These are phyloP conservation scores for Hamamelis virginiana DNA, from an alignment of 164 flowering plant species.

Conservation along the genomic window DNA sequence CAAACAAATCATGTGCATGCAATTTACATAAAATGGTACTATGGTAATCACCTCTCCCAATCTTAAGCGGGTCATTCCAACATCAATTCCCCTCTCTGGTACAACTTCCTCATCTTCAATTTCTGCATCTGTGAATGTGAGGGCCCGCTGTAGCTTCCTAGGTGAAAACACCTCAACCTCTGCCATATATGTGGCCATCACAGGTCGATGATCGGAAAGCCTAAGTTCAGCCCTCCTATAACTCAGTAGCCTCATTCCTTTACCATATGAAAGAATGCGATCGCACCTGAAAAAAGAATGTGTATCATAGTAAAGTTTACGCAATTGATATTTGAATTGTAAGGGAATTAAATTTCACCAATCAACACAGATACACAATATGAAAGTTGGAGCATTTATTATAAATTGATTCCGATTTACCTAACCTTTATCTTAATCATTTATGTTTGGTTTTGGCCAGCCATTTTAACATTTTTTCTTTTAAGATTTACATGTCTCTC, in stretches of 20 bases:
- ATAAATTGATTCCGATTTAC: not conserved
- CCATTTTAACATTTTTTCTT: not conserved
- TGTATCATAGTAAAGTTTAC: not conserved
- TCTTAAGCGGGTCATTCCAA: conserved; percentile 26
- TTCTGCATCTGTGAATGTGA: conserved; percentile 83
- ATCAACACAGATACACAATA: not conserved
- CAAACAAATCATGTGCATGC: too few relatives aligned
- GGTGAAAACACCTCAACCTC: conserved; percentile 81
- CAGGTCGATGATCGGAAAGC: conserved; percentile 97
- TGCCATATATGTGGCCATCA: conserved; percentile 65
- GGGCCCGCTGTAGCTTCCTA: conserved; percentile 76
- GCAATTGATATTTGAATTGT: not conserved
- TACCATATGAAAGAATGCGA: conserved; percentile 84
- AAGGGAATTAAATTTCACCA: too few relatives aligned
- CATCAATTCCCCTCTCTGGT: conserved; percentile 34
- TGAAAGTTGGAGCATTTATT: not conserved
- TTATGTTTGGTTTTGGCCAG: not conserved
- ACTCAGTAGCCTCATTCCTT: conserved; percentile 62
- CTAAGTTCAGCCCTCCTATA: conserved; percentile 68
- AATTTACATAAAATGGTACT: too few relatives aligned
- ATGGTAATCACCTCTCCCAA: conserved; percentile 26
- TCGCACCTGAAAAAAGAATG: conserved; percentile 73
- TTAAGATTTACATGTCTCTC: too few relatives aligned
- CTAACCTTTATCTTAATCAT: not conserved
- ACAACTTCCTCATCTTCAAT: conserved; percentile 45